Percentiles rank a stretch among this genome's conserved stretches.
Evolutionary conservation across 352 stramenopile species (phyloP).

Genomic region (Chloridella minuta): DNA sequence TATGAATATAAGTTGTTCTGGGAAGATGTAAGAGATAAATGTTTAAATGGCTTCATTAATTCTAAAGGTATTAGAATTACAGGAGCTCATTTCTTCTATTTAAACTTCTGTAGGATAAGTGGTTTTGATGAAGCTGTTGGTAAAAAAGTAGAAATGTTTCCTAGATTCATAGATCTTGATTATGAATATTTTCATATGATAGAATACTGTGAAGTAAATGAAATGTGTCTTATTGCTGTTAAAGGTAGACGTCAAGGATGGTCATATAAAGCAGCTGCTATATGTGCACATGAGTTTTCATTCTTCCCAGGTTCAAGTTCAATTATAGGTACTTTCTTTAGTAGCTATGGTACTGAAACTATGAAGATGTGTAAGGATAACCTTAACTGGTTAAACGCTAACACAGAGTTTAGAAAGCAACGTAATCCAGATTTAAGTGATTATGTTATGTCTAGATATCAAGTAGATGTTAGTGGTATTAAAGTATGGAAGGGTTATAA

Average conservation of each 20-base stretch:
- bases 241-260: conserved; percentile 9
- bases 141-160: conserved; percentile 6
- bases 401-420: conserved; percentile 5
- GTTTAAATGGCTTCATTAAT: neutral
- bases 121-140: neutral
- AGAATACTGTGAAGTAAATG: too few relatives aligned
- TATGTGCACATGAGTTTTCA: neutral
- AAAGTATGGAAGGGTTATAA: neutral
- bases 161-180: neutral
- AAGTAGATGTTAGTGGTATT: too few relatives aligned
- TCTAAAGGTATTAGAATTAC: neutral
- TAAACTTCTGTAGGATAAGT: conserved; percentile 6
- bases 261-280: neutral
- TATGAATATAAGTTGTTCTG: conserved; percentile 6
- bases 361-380: neutral
- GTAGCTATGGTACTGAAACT: neutral
- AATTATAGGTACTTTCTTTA: neutral
- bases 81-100: conserved; percentile 7
- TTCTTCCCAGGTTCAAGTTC: neutral
- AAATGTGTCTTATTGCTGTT: neutral
- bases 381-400: neutral
- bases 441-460: neutral
- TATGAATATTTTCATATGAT: conserved; percentile 7
- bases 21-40: neutral
- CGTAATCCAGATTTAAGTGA: neutral